Conservation (phyloP, 768 basidiomycete genomes). For the Lyophyllum atratum region DNA sequence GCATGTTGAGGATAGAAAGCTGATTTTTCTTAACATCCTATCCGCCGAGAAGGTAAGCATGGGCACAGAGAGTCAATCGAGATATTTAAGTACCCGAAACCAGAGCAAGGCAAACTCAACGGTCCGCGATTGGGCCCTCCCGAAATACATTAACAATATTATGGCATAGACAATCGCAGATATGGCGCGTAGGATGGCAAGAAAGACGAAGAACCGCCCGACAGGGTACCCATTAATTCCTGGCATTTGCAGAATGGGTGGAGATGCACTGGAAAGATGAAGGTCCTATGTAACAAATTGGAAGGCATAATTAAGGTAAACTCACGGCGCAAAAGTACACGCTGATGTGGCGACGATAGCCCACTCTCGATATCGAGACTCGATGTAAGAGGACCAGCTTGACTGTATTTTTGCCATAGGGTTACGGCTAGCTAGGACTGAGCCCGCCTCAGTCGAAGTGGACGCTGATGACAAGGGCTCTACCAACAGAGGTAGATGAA, state of each 20-base stretch:
- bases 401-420: not conserved
- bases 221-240: not conserved
- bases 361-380: conserved; percentile 8
- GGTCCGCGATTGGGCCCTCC: not conserved
- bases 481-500: too few relatives aligned
- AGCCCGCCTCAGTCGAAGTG: too few relatives aligned
- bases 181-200: not conserved
- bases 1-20: not conserved
- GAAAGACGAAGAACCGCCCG: conserved; percentile 1
- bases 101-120: conserved; percentile 3
- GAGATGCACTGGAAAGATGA: not conserved
- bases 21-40: not conserved
- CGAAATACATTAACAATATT: conserved; percentile 5
- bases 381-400: not conserved
- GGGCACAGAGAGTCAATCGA: not conserved
- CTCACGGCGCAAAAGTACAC: conserved; percentile 3
- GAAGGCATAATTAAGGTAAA: not conserved
- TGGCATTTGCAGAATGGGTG: conserved; percentile 3
- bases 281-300: not conserved
- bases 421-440: not conserved
- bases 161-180: not conserved
- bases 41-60: not conserved
- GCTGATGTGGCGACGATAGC: conserved; percentile 1
- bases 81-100: not conserved
- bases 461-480: too few relatives aligned